These are phyloP conservation scores for Sclerotinia trifoliorum DNA, from an alignment of 2,329 filamentous ascomycete genomes.

Conservation along the genomic window DNA sequence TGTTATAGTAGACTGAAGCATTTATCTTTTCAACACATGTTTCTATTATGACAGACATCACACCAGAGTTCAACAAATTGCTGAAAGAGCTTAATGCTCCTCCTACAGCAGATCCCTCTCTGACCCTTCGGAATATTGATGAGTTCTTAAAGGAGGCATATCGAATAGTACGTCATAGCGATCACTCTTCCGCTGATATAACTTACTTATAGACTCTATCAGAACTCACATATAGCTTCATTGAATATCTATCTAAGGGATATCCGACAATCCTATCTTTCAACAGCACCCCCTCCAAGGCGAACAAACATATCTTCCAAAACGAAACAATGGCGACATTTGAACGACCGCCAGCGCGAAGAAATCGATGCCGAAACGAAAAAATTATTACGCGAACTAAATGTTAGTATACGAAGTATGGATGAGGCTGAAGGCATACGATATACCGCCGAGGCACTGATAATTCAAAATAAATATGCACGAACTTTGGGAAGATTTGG, in stretches of 20 bases:
- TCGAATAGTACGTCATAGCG: constrained; percentile 66
- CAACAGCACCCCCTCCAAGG: constrained; percentile 65
- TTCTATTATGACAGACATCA: constrained; percentile 58
- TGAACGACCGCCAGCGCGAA: constrained; percentile 81
- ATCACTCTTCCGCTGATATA: constrained; percentile 23
- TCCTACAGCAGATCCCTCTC: constrained; percentile 42
- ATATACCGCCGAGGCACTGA: constrained; percentile 67
- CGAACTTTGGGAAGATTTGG: constrained; percentile 63
- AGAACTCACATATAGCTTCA: constrained; percentile 83
- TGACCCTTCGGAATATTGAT: constrained; percentile 59
- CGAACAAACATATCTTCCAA: constrained; percentile 39
- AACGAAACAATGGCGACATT: constrained; percentile 36
- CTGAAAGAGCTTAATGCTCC: constrained; percentile 59
- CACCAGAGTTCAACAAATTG: constrained; percentile 65
- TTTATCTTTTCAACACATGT: too few relatives aligned
- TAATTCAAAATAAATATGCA: constrained; percentile 70
- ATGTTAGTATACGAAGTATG: constrained; percentile 74
- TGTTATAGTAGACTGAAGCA: background rate
- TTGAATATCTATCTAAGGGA: constrained; percentile 77
- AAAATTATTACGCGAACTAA: constrained; percentile 78
- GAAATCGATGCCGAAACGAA: constrained; percentile 86
- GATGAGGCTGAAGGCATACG: constrained; percentile 80
- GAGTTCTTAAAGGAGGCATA: constrained; percentile 93
- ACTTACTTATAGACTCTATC: constrained; percentile 30
- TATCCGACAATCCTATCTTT: constrained; percentile 89